Conservation (phyloP, 2,329 filamentous ascomycete species). For the Magnaporthiopsis poae region DNA sequence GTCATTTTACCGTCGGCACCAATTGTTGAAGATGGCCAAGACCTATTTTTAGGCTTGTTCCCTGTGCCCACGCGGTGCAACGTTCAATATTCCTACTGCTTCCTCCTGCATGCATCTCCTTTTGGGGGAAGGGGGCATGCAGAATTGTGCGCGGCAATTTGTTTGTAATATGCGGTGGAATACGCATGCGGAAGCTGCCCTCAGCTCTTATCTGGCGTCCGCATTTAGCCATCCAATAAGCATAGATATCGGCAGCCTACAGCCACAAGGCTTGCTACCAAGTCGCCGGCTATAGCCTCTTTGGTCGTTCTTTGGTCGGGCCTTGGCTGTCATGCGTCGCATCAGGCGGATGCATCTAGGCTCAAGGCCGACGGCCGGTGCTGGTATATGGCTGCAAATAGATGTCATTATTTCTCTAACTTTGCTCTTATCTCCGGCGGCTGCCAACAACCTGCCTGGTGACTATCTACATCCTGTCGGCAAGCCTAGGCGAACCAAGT, state of each 20-base stretch:
- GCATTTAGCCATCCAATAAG: neutral
- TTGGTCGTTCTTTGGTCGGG: neutral
- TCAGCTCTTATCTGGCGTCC: neutral
- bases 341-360: neutral
- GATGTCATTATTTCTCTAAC: too few relatives aligned
- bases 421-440: neutral
- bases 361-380: neutral
- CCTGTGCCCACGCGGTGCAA: neutral
- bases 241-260: neutral
- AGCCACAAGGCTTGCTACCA: neutral
- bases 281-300: neutral
- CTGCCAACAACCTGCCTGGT: neutral
- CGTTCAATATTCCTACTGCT: neutral
- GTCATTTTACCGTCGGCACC: neutral
- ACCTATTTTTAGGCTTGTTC: neutral
- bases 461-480: neutral
- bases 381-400: neutral
- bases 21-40: neutral
- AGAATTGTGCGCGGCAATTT: neutral
- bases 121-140: neutral
- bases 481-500: neutral
- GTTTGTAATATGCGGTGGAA: neutral
- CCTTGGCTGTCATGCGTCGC: neutral
- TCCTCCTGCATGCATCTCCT: neutral
- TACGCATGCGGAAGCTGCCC: neutral